A percentile compares a stretch with the other conserved stretches of the same genome.
phyloP scores from a whole-genome alignment of 1,139 yeast genomes.

The Nakaseomyces delphensis region DNA sequence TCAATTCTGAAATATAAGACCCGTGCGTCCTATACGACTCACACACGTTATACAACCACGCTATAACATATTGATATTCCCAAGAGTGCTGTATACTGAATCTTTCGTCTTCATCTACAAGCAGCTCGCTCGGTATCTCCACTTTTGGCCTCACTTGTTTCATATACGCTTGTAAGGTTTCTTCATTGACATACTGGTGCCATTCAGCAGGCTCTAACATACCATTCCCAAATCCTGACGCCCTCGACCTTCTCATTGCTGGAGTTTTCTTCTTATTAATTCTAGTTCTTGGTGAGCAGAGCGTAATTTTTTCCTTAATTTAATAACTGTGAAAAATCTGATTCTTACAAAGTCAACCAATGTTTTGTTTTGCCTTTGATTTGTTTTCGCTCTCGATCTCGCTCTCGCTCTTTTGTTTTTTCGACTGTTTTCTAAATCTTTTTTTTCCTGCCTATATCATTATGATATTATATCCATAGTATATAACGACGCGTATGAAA shows the following conservation, averaged over 20 bases:
- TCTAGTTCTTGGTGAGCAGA: background rate
- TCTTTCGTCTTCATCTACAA: conserved; percentile 9
- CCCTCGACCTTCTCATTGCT: conserved; percentile 5
- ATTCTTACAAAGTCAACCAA: no score
- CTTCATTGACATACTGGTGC: conserved; percentile 23
- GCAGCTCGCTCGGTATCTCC: conserved; percentile 9
- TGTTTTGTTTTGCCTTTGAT: no score
- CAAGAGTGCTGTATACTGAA: conserved; percentile 18
- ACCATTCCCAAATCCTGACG: conserved; percentile 1
- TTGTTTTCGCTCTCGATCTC: no score
- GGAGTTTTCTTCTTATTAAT: no score
- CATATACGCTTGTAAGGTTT: conserved; percentile 17
- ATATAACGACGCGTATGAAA: no score
- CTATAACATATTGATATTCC: conserved; percentile 30
- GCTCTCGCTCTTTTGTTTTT: no score
- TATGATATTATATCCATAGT: no score
- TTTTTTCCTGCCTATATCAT: no score
- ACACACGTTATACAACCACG: conserved; percentile 30
- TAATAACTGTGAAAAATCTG: no score
- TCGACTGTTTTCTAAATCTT: no score
- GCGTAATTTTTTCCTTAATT: background rate
- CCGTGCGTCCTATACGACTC: conserved; percentile 22
- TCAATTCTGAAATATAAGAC: conserved; percentile 7
- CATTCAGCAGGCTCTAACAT: conserved; percentile 12
- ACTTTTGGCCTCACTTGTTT: conserved; percentile 15